Percentiles rank a stretch among this genome's conserved stretches.
Conservation (phyloP, 305 asterid species). For the Fraxinus dipetala region DNA sequence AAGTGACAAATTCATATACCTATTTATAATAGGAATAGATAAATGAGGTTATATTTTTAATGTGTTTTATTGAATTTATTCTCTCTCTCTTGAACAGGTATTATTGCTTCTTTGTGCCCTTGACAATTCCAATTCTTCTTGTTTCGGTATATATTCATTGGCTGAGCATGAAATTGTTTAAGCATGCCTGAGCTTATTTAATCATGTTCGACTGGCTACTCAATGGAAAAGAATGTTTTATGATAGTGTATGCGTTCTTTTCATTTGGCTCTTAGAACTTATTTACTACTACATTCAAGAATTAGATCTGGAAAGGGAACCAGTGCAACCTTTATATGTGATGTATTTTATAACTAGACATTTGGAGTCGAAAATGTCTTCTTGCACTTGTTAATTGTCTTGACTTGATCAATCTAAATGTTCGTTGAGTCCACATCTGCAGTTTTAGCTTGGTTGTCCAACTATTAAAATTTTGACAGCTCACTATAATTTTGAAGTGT, state of each 20-base stretch:
- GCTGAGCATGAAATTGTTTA: constrained; percentile 83
- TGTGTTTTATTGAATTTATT: background rate
- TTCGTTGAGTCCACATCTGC: background rate
- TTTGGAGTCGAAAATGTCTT: background rate
- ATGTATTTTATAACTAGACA: background rate
- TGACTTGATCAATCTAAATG: background rate
- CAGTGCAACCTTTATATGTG: background rate
- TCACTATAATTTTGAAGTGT: too few species aligned
- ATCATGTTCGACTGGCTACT: background rate
- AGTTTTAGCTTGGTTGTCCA: too few species aligned
- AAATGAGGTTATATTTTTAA: background rate
- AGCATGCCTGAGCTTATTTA: constrained; percentile 57
- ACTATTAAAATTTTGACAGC: too few species aligned
- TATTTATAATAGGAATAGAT: background rate
- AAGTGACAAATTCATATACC: background rate
- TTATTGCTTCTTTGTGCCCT: constrained; percentile 74
- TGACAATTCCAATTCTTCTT: constrained; percentile 67
- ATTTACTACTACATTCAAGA: background rate
- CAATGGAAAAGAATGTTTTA: background rate
- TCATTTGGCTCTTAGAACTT: background rate
- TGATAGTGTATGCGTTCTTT: background rate
- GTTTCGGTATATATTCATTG: constrained; percentile 70
- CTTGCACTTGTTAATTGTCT: too few species aligned
- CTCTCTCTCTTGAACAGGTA: constrained; percentile 44
- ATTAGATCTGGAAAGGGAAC: background rate